Base-by-base conservation (phyloP, 352 stramenopile genomes). In the Phytopythium cucurbitacearum region DNA sequence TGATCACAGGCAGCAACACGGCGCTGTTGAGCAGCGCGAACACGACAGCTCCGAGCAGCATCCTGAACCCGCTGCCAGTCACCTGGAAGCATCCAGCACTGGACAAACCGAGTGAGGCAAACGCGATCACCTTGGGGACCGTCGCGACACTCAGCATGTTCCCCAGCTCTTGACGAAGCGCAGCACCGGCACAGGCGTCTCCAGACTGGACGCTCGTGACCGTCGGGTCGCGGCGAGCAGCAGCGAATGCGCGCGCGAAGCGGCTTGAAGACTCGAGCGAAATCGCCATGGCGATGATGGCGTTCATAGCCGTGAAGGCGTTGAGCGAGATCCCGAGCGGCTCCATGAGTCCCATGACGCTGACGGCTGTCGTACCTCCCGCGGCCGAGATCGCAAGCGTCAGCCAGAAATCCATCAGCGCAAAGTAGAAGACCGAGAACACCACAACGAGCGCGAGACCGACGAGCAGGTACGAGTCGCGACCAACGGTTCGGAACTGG, bases 211-310 rank as follows among this genome's bases (percentile, higher is more conserved):
- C 28, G 0, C 35, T 69, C 41, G 60, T 56, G 44, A 65, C 58
- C 44, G 72, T 80, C 35, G 74, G 61, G 4, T 54, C 48, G 6
- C 48, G 48, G 16, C 48, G 48, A n/a, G 37, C 37, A 21, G 13
- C 38, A 5, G 37, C 38, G 58, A 95, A 96, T 33, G 79, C 73
- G 34, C 72, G 68, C 12, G 73, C 67, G 45, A 92, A 76, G 54
- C 94, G 87, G 43, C 81, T 70, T 16, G 73, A 88, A 48, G 94
- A 93, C 38, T 91, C 82, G 28, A 95, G 77, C 3, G 73, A 84
- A 44, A 96, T 71, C 4, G 73, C 83, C 7, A 87, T 59, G 28
- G 76, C 83, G 43, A 89, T 77, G 33, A 91, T 71, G 12, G 95
- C 64, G 62, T 93, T 87, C 38, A 93, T 78, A 32, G 94, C 76